Percentiles rank a stretch among this genome's conserved stretches.
Evolutionary conservation across 2,329 filamentous ascomycete species (phyloP).

Genomic region (Thielaviopsis euricoi): DNA sequence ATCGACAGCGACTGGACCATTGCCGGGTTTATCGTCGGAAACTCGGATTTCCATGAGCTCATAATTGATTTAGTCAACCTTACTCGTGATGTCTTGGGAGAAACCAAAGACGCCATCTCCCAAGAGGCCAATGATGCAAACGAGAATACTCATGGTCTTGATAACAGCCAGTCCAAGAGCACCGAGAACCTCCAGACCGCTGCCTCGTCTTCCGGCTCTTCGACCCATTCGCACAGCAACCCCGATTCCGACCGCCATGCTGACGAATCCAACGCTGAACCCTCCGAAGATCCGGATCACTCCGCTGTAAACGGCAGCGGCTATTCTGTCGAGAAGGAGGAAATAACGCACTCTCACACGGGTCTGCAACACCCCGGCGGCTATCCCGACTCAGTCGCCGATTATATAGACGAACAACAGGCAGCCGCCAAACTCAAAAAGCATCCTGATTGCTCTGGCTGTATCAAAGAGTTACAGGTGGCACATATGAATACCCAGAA

Average conservation of each 20-base stretch:
- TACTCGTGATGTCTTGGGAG: conserved; percentile 69
- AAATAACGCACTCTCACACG: not conserved
- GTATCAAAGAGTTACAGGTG: not conserved
- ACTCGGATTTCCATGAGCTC: conserved; percentile 79
- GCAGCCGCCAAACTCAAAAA: not conserved
- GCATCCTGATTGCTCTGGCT: conserved; percentile 2
- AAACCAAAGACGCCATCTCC: conserved; percentile 67
- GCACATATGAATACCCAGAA: not conserved
- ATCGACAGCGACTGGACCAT: conserved; percentile 74
- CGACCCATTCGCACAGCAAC: not conserved
- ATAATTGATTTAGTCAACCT: conserved; percentile 65
- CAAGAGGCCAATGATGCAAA: conserved; percentile 50
- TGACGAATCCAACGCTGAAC: conserved; percentile 35
- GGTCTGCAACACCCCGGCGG: not conserved
- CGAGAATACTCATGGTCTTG: conserved; percentile 1
- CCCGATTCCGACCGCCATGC: conserved; percentile 35
- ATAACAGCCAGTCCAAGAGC: conserved; percentile 18
- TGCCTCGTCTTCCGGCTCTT: not conserved
- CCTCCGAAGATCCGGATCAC: conserved; percentile 27
- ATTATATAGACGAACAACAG: not conserved
- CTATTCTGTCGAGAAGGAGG: not conserved
- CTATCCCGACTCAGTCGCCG: not conserved
- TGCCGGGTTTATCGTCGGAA: conserved; percentile 69
- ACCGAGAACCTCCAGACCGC: not conserved
- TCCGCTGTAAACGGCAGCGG: not conserved